Base-by-base conservation (phyloP, 495 filamentous ascomycete species). In the Staphylotrichum longicolle region DNA sequence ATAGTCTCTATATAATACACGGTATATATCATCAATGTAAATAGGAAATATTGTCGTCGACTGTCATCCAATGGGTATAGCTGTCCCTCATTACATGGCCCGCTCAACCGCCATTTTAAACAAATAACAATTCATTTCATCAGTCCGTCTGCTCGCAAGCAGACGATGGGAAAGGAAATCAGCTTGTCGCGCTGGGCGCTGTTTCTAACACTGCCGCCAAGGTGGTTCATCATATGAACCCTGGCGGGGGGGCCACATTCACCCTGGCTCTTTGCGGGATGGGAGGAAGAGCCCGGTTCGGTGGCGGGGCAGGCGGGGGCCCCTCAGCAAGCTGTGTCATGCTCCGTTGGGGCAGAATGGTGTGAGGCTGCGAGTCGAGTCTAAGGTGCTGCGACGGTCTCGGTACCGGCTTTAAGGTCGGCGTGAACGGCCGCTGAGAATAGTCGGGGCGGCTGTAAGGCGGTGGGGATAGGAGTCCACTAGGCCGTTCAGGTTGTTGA, bases 291-390 rank as follows among this genome's bases (percentile, higher is more conserved):
- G 86, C 85, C 54, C 80, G 81, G 20, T 79, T 85, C 10, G 86
- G 86, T 14, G 86, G 86, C 11, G 86, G 86, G 12, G 79, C 82
- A 11, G 78, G 79, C 0, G 86, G 86, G 47, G 85, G 86, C 1
- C 84, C 85, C 10, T 83, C 75, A 1, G 72, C 73, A 37, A 88
- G 71, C 7, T 82, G 80, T 5, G 83, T 82, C 77, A 87, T 77
- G 66, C 84, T 87, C 62, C 81, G 81, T 39, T 83, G 78, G 34
- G 74, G 70, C 32, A 58, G 39, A 11, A 80, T 61, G 35, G 57
- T 40, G 49, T 77, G 75, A 7, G 66, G 37, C 5, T 56, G 33
- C 68, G 65, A 55, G 14, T 76, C 71, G 14, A 66, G 54, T 40
- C 67, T 49, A 10, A 76, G 63, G 42, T 70, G 69, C 52, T 73